Evolutionary conservation across 768 basidiomycete species (phyloP).

Genomic region (Lentinula boryana): DNA sequence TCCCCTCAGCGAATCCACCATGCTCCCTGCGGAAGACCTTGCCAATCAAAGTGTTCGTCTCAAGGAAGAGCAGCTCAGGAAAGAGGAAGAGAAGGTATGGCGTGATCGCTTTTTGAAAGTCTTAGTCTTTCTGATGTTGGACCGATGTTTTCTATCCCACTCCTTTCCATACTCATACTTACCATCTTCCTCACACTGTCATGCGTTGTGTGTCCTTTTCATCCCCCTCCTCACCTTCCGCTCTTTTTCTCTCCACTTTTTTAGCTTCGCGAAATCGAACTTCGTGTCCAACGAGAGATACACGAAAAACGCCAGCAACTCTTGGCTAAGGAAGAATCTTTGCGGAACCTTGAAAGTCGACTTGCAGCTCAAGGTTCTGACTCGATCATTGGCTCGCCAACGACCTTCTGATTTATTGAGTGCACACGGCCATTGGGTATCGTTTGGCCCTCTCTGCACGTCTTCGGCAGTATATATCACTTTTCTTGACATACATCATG

Average conservation of each 20-base stretch:
- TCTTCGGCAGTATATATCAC: not conserved
- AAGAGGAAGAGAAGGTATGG: conserved; percentile 77
- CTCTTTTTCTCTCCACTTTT: not conserved
- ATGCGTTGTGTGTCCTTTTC: too few species aligned
- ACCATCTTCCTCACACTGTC: not conserved
- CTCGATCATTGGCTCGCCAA: not conserved
- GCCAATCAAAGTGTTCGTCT: conserved; percentile 80
- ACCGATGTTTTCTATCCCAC: not conserved
- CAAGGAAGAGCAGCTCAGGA: conserved; percentile 86
- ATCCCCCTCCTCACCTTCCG: not conserved
- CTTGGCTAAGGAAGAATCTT: conserved; percentile 79
- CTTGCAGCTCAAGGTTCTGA: conserved; percentile 46
- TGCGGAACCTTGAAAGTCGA: conserved; percentile 58
- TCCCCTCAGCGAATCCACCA: conserved; percentile 50
- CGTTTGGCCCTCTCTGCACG: not conserved
- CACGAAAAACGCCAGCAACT: conserved; percentile 84
- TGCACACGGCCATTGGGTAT: not conserved
- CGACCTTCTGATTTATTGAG: not conserved
- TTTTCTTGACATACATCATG: not conserved
- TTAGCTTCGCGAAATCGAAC: conserved; percentile 75
- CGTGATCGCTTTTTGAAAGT: not conserved
- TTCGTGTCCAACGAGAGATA: conserved; percentile 83
- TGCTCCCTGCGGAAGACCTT: conserved; percentile 74
- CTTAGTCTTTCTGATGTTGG: not conserved
- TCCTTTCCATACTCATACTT: not conserved